These are phyloP conservation scores for Kurtzmaniella natalensis DNA, from an alignment of 1,139 yeast genomes.

Conservation along the genomic window DNA sequence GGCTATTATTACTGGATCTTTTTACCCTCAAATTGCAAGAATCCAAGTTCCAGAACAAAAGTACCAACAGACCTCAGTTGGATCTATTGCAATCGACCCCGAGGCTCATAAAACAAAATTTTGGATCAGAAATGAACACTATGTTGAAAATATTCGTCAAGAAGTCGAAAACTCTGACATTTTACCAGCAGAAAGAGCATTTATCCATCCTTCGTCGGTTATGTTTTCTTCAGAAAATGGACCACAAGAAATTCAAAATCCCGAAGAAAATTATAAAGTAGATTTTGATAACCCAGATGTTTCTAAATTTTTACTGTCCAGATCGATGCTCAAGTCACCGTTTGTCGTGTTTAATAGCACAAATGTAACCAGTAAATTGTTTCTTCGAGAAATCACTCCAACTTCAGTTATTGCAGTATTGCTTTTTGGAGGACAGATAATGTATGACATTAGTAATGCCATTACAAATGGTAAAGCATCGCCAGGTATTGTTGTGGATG, in stretches of 20 bases:
- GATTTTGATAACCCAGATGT: slow-evolving; percentile 29
- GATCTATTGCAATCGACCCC: slow-evolving; percentile 79
- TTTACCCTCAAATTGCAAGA: slow-evolving; percentile 77
- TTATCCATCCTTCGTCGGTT: slow-evolving; percentile 79
- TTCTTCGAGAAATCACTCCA: slow-evolving; percentile 74
- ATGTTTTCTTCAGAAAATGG: slow-evolving; percentile 50
- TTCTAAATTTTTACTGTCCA: slow-evolving; percentile 12
- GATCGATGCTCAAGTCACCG: slow-evolving; percentile 36
- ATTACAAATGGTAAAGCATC: slow-evolving; percentile 37
- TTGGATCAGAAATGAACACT: slow-evolving; percentile 64
- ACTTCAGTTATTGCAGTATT: slow-evolving; percentile 65
- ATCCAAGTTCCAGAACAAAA: slow-evolving; percentile 81
- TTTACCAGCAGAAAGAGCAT: slow-evolving; percentile 63
- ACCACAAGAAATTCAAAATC: slow-evolving; percentile 26
- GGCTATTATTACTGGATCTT: slow-evolving; percentile 73
- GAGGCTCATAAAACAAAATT: slow-evolving; percentile 72
- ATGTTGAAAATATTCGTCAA: slow-evolving; percentile 14
- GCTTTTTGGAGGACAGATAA: slow-evolving; percentile 73
- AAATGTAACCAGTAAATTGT: slow-evolving; percentile 63
- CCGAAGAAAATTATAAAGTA: slow-evolving; percentile 22
- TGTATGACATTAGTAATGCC: slow-evolving; percentile 55
- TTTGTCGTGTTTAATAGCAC: slow-evolving; percentile 56
- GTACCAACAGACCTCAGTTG: slow-evolving; percentile 63
- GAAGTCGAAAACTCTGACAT: slow-evolving; percentile 10
- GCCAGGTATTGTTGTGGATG: slow-evolving; percentile 67